Evolutionary conservation across 345 rosid species (phyloP), one percentile per base, ranked within the genome.

Genomic region (Eucalyptus victrix): DNA sequence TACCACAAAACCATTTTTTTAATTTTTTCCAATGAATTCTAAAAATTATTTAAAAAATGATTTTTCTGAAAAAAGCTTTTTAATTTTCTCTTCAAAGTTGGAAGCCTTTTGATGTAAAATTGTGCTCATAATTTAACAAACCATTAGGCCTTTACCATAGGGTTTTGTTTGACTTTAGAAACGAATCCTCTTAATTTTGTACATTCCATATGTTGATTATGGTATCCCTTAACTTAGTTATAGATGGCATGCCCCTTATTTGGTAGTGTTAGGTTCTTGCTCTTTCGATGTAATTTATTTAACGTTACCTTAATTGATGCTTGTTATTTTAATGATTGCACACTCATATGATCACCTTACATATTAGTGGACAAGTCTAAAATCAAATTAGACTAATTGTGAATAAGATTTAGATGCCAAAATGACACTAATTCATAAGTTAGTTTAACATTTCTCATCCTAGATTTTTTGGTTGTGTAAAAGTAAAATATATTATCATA

Each of bases 271-370:
- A 51, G 56, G 9, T 18, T 51, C 23, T 51, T 7, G 9, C 56
- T 51, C 0, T 51, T 51, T 0, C 0, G 4, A 7, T 7, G 2
- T 0, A 51, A 51, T 51, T 51, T 51, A 7, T 51, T 51, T 51
- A 51, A 51, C 0, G 2, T 51, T 1, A 7, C 4, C 4, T 51
- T 51, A 3, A 0, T 51, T 51, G 9, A 0, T 18, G 9, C 0
- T 51, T 51, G 2, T 51, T 51, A 1, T 51, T 51, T 51, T 51
- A 51, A 51, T 18, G 4, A 3, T 18, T 18, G 4, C 0, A 7
- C 0, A 51, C 0, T 0, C 0, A 0, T 2, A 51, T 51, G 4
- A 51, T 51, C 2, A 51, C 4, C 0, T 18, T 0, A 18, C 0
- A 51, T 51, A 0, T 51, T 18, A 18, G 2, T 51, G 2, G 54